These are phyloP conservation scores for Arthrobotrys pseudoclavata DNA, from an alignment of 2,329 filamentous ascomycete genomes.

Conservation along the genomic window DNA sequence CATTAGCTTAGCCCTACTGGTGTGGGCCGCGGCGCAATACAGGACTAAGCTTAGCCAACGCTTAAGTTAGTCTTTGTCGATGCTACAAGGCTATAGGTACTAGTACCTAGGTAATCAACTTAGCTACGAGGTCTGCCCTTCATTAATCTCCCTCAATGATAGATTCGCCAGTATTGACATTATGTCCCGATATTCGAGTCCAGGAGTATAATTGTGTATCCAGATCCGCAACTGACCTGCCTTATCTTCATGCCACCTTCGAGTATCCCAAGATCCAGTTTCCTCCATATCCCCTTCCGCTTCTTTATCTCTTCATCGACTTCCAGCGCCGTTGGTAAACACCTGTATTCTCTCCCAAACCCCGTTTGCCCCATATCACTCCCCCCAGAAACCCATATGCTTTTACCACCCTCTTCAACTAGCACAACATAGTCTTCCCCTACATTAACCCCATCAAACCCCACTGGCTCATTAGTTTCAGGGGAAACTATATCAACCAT, in stretches of 20 bases:
- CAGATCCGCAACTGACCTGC: conserved; percentile 38
- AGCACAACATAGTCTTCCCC: conserved; percentile 45
- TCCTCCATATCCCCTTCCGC: conserved; percentile 11
- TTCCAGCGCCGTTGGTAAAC: conserved; percentile 32
- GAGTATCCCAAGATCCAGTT: background rate
- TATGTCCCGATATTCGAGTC: background rate
- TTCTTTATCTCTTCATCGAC: conserved; percentile 16
- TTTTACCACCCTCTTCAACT: conserved; percentile 3
- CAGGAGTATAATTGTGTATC: conserved; percentile 28
- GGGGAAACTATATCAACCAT: conserved; percentile 36
- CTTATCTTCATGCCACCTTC: background rate
- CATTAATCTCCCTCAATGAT: no score
- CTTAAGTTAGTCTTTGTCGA: no score
- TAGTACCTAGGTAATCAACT: no score
- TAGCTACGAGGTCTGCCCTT: no score
- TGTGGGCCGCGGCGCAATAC: no score
- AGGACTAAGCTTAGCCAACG: no score
- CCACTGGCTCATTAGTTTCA: conserved; percentile 11
- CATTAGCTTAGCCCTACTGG: no score
- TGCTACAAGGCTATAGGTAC: no score
- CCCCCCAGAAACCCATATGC: conserved; percentile 38
- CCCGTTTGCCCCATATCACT: conserved; percentile 51
- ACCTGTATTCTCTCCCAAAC: conserved; percentile 39
- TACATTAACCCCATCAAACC: conserved; percentile 23
- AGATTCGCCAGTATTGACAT: background rate